These are phyloP conservation scores for Prunus fruticosa DNA, from an alignment of 306 rosid species.

Conservation along the genomic window DNA sequence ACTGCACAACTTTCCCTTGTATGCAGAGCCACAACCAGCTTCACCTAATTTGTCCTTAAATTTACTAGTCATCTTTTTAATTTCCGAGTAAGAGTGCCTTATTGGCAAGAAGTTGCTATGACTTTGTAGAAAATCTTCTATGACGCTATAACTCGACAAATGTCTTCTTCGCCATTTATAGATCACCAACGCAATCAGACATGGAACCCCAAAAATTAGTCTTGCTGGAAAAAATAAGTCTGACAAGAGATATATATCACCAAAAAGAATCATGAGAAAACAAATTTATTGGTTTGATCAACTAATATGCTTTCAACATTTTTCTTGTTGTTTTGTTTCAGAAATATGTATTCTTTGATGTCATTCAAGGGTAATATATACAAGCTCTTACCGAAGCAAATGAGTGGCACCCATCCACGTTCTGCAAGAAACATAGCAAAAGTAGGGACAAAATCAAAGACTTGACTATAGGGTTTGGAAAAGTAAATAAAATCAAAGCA, in stretches of 20 bases:
- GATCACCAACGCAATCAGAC: background rate
- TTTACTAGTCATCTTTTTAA: background rate
- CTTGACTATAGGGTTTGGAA: no score
- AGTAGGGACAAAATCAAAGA: no score
- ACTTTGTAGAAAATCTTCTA: background rate
- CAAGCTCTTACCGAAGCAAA: no score
- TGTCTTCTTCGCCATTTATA: background rate
- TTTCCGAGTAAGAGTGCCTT: background rate
- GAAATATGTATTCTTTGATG: no score
- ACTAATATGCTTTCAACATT: background rate
- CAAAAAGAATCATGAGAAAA: background rate
- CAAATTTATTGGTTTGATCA: no score
- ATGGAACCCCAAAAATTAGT: background rate
- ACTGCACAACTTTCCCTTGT: background rate
- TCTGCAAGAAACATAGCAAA: no score
- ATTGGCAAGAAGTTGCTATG: background rate
- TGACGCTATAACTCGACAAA: background rate
- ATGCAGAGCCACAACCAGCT: background rate
- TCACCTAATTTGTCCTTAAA: background rate
- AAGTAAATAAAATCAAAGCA: no score
- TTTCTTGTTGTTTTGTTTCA: background rate
- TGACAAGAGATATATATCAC: background rate
- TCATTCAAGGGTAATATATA: no score
- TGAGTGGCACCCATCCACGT: no score
- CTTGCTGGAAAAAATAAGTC: background rate